phyloP scores from a whole-genome alignment of 805 yeast species.

The Saturnispora mendoncae region DNA sequence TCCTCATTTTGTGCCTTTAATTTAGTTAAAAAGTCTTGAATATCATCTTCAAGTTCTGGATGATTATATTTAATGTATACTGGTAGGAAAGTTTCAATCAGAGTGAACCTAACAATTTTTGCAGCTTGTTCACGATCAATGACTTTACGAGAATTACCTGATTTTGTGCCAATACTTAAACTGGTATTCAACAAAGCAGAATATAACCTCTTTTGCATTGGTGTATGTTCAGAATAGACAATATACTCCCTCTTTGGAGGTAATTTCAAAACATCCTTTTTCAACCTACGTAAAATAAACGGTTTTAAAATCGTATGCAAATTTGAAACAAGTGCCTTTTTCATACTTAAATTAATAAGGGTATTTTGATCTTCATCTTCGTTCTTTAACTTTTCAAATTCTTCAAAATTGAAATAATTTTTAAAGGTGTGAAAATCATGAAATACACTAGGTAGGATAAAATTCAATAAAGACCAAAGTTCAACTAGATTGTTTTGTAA shows the following conservation, averaged over 20 bases:
- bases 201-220: slow-evolving; percentile 47
- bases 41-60: slow-evolving; percentile 4
- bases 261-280: slow-evolving; percentile 59
- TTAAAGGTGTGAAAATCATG: slow-evolving; percentile 84
- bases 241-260: slow-evolving; percentile 90
- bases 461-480: slow-evolving; percentile 85
- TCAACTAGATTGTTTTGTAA: slow-evolving; percentile 85
- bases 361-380: slow-evolving; percentile 30
- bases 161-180: slow-evolving; percentile 3
- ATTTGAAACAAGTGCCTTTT: slow-evolving; percentile 58
- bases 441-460: slow-evolving; percentile 86
- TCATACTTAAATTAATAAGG: slow-evolving; percentile 48
- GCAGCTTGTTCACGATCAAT: slow-evolving; percentile 5
- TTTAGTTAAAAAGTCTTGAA: slow-evolving; percentile 1
- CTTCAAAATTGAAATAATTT: slow-evolving; percentile 86
- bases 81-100: slow-evolving; percentile 36
- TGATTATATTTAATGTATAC: slow-evolving; percentile 20
- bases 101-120: slow-evolving; percentile 27
- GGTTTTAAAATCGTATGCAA: slow-evolving; percentile 86
- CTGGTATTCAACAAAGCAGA: slow-evolving; percentile 8
- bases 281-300: slow-evolving; percentile 73
- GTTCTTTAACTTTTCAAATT: slow-evolving; percentile 33
- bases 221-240: slow-evolving; percentile 60
- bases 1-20: background rate
- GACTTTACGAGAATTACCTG: background rate